Evolutionary conservation across 2,329 filamentous ascomycete species (phyloP).

Genomic region (Penicillium sumatraense): DNA sequence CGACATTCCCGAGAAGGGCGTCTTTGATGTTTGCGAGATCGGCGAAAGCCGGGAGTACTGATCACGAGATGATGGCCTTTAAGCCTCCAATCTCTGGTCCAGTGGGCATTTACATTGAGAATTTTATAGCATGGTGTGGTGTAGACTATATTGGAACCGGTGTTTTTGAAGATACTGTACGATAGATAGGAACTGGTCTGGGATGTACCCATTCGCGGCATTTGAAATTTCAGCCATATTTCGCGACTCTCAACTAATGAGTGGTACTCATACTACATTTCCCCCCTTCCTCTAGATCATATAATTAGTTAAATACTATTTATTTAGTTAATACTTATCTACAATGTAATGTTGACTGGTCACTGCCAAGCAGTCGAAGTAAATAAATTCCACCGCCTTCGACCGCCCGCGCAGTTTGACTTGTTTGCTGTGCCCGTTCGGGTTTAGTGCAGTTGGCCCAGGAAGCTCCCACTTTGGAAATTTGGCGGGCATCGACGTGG

Average conservation of each 20-base stretch:
- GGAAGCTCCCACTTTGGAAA: conserved; percentile 50
- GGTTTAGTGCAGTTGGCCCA: conserved; percentile 31
- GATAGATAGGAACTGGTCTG: background rate
- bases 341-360: background rate
- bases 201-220: background rate
- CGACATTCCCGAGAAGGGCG: conserved; percentile 69
- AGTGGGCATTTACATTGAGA: background rate
- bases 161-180: conserved; percentile 7
- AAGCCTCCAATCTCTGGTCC: too few relatives aligned
- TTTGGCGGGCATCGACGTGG: conserved; percentile 37
- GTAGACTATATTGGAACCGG: background rate
- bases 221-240: background rate
- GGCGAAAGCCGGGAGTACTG: conserved; percentile 80
- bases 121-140: background rate
- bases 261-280: too few relatives aligned
- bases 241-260: too few relatives aligned
- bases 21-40: conserved; percentile 83
- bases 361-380: background rate
- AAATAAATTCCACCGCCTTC: conserved; percentile 7
- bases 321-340: too few relatives aligned
- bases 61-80: conserved; percentile 16
- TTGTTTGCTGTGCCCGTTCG: conserved; percentile 29
- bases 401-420: too few relatives aligned
- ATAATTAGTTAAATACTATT: too few relatives aligned
- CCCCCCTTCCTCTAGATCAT: too few relatives aligned